Evolutionary conservation across 2,329 filamentous ascomycete species (phyloP), one percentile per base, ranked within the genome.

Genomic region (Pestalotiopsis sp.): DNA sequence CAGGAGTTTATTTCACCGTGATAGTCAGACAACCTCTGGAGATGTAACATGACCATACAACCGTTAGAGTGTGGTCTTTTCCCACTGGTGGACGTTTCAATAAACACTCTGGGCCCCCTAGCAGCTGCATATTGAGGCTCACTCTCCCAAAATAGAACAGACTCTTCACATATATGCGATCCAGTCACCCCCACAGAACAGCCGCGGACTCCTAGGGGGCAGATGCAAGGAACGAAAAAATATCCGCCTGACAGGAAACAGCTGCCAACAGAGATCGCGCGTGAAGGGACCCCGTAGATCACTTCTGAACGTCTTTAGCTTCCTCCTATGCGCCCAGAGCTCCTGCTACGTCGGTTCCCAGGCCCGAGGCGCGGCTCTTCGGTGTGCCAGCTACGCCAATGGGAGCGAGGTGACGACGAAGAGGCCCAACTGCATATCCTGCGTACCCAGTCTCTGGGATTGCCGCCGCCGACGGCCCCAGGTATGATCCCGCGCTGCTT

Each of bases 51-150:
- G 6, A 31, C 31, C 31, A 31, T 31, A 2, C 31, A 9, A 31
- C 31, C 31, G 2, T 9, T 36, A 2, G 25, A 6, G 13, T 2
- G 9, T 4, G 20, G 3, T 27, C 17, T 1, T n/a, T 5, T 59
- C 36, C 60, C n/a, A 63, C 23, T 25, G 61, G 11, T 11, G 41
- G 67, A 66, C 67, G 67, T 68, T 63, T 58, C 67, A 68, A 56
- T 68, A 68, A 68, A 62, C 67, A 68, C 63, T 66, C 67, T 68
- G 36, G 56, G 57, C 41, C 66, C 63, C 57, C 67, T 13, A n/a
- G 49, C 62, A 31, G 36, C 31, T 68, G 67, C 67, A 66, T 64
- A 56, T 61, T 68, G 67, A 62, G 67, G 67, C 67, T 68, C 31
- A 36, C 57, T 45, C n/a, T 38, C 52, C 23, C 49, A 65, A 68